Base-by-base conservation (phyloP, 345 rosid genomes). In the Stellera chamaejasme region DNA sequence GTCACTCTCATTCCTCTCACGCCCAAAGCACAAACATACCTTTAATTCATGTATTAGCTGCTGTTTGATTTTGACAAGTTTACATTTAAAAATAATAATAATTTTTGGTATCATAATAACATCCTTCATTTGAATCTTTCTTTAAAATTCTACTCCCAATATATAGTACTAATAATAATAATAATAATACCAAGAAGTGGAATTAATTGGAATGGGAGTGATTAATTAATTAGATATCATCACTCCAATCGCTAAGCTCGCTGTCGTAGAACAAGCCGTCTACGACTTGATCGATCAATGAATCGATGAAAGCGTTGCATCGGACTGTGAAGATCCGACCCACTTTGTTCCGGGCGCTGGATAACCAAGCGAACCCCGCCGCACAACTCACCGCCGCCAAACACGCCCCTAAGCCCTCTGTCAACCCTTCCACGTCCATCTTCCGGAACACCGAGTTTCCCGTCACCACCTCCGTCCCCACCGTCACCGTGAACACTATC, bases 211-310 rank as follows among this genome's bases (percentile, higher is more conserved):
- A 32, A 32, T 32, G 7, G 6, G 8, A 32, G 39, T 32, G 23
- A 19, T 32, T 25, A 52, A 42, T 27, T 25, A 19, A 19, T 72
- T 65, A 90, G 11, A 72, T 46, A 5, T 83, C 91, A 56, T 90
- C 96, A 5, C 85, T 70, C 91, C 91, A 82, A 50, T 85, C 96
- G 57, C 60, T 73, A 26, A 66, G 66, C 47, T 82, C 75, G 1
- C 59, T 64, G 19, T 82, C 96, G 10, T 83, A 88, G 88, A 92
- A 92, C 70, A 92, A 73, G n/a, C 96, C 96, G 48, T 92, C 96
- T 1, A 92, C 75, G 61, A 92, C 79, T 64, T 84, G 95, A 48
- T 92, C 95, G 15, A 92, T 79, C 25, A 92, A 75, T 13, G 95
- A 79, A 69, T 92, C 98, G 13, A 92, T 84, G 11, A 92, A 77